A percentile compares a stretch with the other conserved stretches of the same genome.
Conservation (phyloP, 148 eudicot genomes). For the Oxyria digyna region DNA sequence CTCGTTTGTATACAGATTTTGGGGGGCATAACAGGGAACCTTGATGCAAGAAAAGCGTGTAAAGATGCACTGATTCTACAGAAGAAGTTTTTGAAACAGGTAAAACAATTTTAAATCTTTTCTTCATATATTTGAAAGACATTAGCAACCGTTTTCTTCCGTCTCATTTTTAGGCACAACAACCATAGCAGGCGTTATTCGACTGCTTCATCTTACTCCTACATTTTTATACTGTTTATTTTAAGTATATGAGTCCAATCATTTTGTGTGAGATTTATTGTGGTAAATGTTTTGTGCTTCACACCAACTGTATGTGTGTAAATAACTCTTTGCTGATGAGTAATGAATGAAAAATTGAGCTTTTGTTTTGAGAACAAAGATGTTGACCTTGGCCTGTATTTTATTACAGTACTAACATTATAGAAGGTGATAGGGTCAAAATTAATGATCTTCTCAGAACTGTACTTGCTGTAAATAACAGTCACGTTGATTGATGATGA, state of each 20-base stretch:
- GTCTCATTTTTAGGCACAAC: background rate
- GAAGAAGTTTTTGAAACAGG: constrained; percentile 51
- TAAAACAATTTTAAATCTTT: background rate
- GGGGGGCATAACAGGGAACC: constrained; percentile 60
- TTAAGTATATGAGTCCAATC: background rate
- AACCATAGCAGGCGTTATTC: background rate
- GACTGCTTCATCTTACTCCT: background rate
- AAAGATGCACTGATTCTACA: constrained; percentile 67
- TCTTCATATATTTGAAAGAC: background rate
- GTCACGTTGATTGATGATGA: background rate
- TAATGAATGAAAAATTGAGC: background rate
- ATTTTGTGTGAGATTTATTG: background rate
- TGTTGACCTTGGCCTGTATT: background rate
- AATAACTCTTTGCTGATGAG: background rate
- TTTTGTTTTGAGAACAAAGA: background rate
- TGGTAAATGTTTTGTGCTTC: background rate
- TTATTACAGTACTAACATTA: too few species aligned
- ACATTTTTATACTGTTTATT: background rate
- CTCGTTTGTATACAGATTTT: constrained; percentile 39
- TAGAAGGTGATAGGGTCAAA: background rate
- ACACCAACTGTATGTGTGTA: background rate
- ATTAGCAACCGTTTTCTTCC: background rate
- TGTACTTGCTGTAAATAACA: background rate
- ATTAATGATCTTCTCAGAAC: background rate
- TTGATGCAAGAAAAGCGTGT: constrained; percentile 76